phyloP scores from a whole-genome alignment of 1,139 yeast species.

The Debaryomyces sp. region DNA sequence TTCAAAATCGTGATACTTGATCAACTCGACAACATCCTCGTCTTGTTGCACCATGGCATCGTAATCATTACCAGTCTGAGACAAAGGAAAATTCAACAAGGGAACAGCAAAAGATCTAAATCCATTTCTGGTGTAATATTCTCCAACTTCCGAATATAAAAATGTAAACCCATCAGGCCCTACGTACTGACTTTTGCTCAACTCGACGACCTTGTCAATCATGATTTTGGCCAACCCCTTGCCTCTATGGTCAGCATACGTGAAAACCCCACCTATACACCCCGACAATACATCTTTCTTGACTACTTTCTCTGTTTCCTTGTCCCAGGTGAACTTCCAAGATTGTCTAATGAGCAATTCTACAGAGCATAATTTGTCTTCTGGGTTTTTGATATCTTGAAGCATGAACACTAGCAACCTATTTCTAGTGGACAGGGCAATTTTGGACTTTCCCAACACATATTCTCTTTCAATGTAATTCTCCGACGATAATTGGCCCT shows the following conservation, averaged over 20 bases:
- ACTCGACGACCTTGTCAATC: slow-evolving; percentile 52
- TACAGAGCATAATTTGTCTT: slow-evolving; percentile 33
- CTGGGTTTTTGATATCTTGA: slow-evolving; percentile 20
- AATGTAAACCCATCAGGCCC: slow-evolving; percentile 48
- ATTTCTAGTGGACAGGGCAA: slow-evolving; percentile 24
- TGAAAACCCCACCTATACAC: slow-evolving; percentile 68
- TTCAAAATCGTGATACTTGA: slow-evolving; percentile 37
- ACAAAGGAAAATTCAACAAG: slow-evolving; percentile 19
- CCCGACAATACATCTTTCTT: slow-evolving; percentile 40
- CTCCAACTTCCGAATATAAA: slow-evolving; percentile 75
- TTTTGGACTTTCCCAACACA: slow-evolving; percentile 41
- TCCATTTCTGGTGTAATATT: slow-evolving; percentile 62
- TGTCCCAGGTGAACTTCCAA: slow-evolving; percentile 24
- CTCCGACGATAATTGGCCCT: slow-evolving; percentile 43
- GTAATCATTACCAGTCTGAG: neutral
- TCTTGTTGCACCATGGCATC: slow-evolving; percentile 1
- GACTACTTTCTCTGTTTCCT: slow-evolving; percentile 20
- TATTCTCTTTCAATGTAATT: slow-evolving; percentile 56
- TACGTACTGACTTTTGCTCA: slow-evolving; percentile 23
- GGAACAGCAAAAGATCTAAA: slow-evolving; percentile 55
- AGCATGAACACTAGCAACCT: slow-evolving; percentile 35
- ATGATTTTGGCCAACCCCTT: slow-evolving; percentile 65
- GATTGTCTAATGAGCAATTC: slow-evolving; percentile 41
- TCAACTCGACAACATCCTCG: slow-evolving; percentile 14
- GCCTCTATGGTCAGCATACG: slow-evolving; percentile 58